Evolutionary conservation across 805 yeast species (phyloP), one percentile per base, ranked within the genome.

Genomic region (Metschnikowia lunata): DNA sequence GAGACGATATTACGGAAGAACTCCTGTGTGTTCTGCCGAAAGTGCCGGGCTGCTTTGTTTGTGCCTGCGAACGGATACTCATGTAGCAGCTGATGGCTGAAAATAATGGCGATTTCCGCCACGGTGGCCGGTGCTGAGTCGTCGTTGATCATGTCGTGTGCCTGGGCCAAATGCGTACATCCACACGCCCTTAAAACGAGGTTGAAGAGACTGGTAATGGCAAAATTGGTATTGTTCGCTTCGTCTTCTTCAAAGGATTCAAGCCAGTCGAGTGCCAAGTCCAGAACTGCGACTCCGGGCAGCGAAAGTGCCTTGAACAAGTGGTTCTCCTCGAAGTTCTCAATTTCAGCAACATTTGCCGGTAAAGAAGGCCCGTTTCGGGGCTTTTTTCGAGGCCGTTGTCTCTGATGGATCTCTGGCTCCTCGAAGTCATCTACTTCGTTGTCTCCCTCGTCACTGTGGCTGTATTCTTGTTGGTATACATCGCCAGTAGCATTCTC

Each of bases 91-190:
- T 85, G 90, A 11, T 69, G 67, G 42, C 75, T 69, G 52, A 86
- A 85, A 36, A 77, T 64, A 14, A 78, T 68, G 49, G 85, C 85
- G 26, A 89, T 63, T 60, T 88, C 96, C 4, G 75, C 80, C 8
- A 87, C 76, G 0, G 96, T 86, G 30, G 82, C 85, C 12, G 76
- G 68, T 0, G 93, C 85, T 7, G 86, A 78, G 34, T 85, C 89
- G 42, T 76, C 69, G 55, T 81, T 82, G 23, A 69, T 71, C 39
- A 88, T 81, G 59, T 89, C 97, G 60, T 90, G 95, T 26, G 79
- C 78, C 47, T 82, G 82, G 8, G 87, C 76, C 26, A 76, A 77
- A 1, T 80, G 71, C 15, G 79, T 71, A 39, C 89, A 83, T 0
- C 96, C 96, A 58, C 87, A 80, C 39, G 82, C 69, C 46, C 89